These are phyloP conservation scores for Arabidopsis suecica DNA, from an alignment of 345 rosid species.

Conservation along the genomic window DNA sequence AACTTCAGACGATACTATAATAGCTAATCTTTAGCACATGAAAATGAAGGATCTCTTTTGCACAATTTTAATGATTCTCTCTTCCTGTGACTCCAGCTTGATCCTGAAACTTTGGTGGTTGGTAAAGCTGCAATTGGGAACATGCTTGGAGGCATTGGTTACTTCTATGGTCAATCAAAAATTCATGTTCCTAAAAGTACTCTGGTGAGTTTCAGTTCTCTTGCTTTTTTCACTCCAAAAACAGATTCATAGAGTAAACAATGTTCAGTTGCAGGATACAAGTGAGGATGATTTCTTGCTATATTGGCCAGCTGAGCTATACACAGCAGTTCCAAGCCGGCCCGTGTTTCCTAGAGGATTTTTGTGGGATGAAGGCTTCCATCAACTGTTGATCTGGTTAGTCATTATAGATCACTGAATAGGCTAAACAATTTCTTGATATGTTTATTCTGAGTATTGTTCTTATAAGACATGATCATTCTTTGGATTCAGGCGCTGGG, in stretches of 20 bases:
- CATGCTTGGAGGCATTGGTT: slow-evolving; percentile 96
- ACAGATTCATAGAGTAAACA: slow-evolving; percentile 46
- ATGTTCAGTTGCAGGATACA: slow-evolving; percentile 55
- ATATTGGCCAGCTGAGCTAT: slow-evolving; percentile 96
- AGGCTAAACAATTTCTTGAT: slow-evolving; percentile 6
- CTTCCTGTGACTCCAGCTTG: slow-evolving; percentile 60
- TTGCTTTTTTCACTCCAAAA: slow-evolving; percentile 3
- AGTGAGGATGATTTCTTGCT: slow-evolving; percentile 56
- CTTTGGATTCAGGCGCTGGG: slow-evolving; percentile 77
- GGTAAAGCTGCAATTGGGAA: slow-evolving; percentile 88
- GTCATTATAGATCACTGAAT: slow-evolving; percentile 39
- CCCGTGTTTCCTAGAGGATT: slow-evolving; percentile 92
- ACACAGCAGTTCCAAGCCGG: slow-evolving; percentile 95
- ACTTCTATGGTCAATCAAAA: slow-evolving; percentile 91
- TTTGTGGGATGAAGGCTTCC: slow-evolving; percentile 99
- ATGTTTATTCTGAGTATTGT: not conserved
- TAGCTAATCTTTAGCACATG: slow-evolving; percentile 15
- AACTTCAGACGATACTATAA: not conserved
- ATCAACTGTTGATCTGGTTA: slow-evolving; percentile 85
- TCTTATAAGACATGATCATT: not conserved
- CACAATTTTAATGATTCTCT: not conserved
- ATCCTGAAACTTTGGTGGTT: slow-evolving; percentile 56
- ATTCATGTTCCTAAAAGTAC: slow-evolving; percentile 57
- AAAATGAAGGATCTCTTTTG: not conserved
- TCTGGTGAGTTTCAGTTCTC: slow-evolving; percentile 54